phyloP scores from a whole-genome alignment of 2,329 filamentous ascomycete species.

The Pseudogymnoascus pannorum region DNA sequence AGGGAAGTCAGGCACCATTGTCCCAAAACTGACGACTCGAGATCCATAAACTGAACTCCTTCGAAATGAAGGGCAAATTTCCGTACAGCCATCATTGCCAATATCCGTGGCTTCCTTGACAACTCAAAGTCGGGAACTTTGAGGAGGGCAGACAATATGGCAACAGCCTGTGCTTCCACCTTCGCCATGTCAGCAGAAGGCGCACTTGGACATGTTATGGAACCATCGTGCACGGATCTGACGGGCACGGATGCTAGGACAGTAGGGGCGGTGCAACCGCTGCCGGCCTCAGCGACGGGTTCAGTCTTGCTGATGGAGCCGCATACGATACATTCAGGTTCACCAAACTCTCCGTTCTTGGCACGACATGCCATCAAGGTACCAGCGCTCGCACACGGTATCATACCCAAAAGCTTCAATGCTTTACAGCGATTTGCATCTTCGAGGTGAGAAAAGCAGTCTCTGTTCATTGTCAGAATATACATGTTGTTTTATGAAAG shows the following conservation, averaged over 20 bases:
- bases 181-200: constrained; percentile 29
- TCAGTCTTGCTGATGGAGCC: constrained; percentile 18
- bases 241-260: not conserved
- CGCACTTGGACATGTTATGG: not conserved
- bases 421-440: constrained; percentile 45
- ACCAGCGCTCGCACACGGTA: constrained; percentile 48
- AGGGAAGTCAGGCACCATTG: constrained; percentile 78
- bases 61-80: constrained; percentile 61
- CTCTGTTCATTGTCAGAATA: constrained; percentile 24
- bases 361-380: constrained; percentile 32
- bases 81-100: constrained; percentile 64
- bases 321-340: constrained; percentile 25
- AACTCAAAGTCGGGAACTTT: constrained; percentile 37
- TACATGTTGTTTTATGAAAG: not conserved
- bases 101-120: constrained; percentile 56
- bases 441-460: constrained; percentile 38
- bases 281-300: constrained; percentile 12
- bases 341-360: constrained; percentile 22
- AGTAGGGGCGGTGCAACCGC: not conserved
- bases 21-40: constrained; percentile 61
- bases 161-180: constrained; percentile 17
- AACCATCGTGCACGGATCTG: not conserved
- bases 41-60: constrained; percentile 51
- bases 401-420: constrained; percentile 47
- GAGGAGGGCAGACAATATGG: not conserved